These are phyloP conservation scores for Lithohypha guttulata DNA, from an alignment of 2,329 filamentous ascomycete genomes.

Conservation along the genomic window DNA sequence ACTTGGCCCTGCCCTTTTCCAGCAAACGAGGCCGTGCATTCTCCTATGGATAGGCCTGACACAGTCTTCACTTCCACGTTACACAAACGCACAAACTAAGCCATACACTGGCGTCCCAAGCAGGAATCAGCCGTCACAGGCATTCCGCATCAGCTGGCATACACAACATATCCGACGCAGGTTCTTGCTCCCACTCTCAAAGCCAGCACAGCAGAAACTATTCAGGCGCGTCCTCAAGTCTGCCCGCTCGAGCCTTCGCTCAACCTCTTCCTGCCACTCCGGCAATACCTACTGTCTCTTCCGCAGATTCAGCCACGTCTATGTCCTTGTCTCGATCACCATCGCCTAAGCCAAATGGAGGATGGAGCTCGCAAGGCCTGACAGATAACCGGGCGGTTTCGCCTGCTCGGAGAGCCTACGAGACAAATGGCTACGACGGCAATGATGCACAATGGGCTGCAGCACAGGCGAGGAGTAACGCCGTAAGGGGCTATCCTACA, in stretches of 20 bases:
- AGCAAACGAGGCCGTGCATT: too few relatives aligned
- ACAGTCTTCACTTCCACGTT: too few relatives aligned
- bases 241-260: slow-evolving; percentile 4
- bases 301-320: slow-evolving; percentile 40
- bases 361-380: slow-evolving; percentile 77
- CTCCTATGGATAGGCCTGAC: too few relatives aligned
- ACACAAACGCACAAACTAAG: too few relatives aligned
- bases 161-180: too few relatives aligned
- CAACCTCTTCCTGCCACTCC: slow-evolving; percentile 9
- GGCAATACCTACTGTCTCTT: slow-evolving; percentile 1
- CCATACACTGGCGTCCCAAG: background rate
- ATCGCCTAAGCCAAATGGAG: slow-evolving; percentile 71
- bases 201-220: background rate
- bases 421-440: slow-evolving; percentile 41
- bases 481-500: slow-evolving; percentile 63
- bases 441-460: slow-evolving; percentile 67
- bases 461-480: slow-evolving; percentile 64
- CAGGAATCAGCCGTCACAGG: too few relatives aligned
- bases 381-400: slow-evolving; percentile 61
- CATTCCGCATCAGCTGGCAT: too few relatives aligned
- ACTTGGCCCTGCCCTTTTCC: too few relatives aligned
- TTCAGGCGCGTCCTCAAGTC: slow-evolving; percentile 4
- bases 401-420: slow-evolving; percentile 45
- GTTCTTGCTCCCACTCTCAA: background rate
- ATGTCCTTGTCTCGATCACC: slow-evolving; percentile 86